Conservation (phyloP, 495 filamentous ascomycete genomes). For the Pyrenula aspistea region DNA sequence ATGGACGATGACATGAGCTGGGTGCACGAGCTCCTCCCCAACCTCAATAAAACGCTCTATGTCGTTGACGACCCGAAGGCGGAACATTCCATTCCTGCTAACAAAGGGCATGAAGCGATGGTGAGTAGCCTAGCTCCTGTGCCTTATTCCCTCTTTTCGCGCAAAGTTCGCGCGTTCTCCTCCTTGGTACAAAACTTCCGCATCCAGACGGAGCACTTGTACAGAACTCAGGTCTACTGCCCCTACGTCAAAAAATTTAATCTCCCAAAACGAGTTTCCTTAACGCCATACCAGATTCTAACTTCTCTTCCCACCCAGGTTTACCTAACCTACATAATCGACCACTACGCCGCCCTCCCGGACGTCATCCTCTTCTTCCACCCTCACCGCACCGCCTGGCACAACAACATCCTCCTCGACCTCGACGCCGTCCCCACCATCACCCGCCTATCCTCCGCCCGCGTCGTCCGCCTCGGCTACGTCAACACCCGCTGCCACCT, state of each 20-base stretch:
- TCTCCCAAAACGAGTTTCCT: too few species aligned
- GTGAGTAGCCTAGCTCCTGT: conserved; percentile 5
- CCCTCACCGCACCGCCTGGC: conserved; percentile 29
- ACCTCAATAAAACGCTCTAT: conserved; percentile 29
- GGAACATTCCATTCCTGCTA: conserved; percentile 19
- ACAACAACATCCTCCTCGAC: conserved; percentile 31
- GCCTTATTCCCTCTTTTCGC: too few species aligned
- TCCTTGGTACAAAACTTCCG: too few species aligned
- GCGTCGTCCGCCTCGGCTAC: conserved; percentile 32
- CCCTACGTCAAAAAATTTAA: too few species aligned
- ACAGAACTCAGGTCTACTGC: too few species aligned
- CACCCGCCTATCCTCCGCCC: conserved; percentile 23
- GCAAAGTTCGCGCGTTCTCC: too few species aligned
- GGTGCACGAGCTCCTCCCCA: conserved; percentile 33
- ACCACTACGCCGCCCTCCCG: conserved; percentile 34
- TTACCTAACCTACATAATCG: conserved; percentile 40
- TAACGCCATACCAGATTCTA: too few species aligned
- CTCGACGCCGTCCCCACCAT: conserved; percentile 26
- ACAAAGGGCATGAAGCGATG: conserved; percentile 37
- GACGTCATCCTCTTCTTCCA: conserved; percentile 37
- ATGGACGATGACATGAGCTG: conserved; percentile 46
- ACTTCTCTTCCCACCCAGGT: too few species aligned
- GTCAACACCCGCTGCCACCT: conserved; percentile 35
- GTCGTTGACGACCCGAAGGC: conserved; percentile 44
- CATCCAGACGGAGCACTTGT: too few species aligned